A percentile compares a stretch with the other conserved stretches of the same genome.
phyloP scores from a whole-genome alignment of 192 early-diverging fungal genomes.

The Gaertneriomyces semiglobifer region DNA sequence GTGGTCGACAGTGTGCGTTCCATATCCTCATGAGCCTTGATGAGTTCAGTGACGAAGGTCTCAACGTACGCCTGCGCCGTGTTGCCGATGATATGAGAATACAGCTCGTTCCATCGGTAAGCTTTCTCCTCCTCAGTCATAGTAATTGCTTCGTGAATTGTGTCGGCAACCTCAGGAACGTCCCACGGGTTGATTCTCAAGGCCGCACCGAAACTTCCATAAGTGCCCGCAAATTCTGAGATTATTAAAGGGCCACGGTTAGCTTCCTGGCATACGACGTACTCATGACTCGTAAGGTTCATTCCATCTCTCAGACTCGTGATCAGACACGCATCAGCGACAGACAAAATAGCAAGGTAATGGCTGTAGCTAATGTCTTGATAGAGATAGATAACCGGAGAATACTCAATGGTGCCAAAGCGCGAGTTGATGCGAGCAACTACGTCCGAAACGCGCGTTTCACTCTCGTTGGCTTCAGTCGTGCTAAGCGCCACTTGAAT shows the following conservation, averaged over 20 bases:
- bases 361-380: conserved; percentile 55
- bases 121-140: conserved; percentile 48
- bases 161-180: conserved; percentile 39
- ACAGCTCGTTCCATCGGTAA: conserved; percentile 49
- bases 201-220: conserved; percentile 54
- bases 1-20: conserved; percentile 29
- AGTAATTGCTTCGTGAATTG: conserved; percentile 42
- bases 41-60: conserved; percentile 38
- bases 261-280: conserved; percentile 52
- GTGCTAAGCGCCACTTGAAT: conserved; percentile 94
- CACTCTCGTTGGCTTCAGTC: conserved; percentile 83
- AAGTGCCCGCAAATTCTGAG: conserved; percentile 59
- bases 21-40: conserved; percentile 39
- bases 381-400: conserved; percentile 76
- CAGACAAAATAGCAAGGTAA: conserved; percentile 50
- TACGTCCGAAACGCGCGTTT: conserved; percentile 82
- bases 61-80: conserved; percentile 49
- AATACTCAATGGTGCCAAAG: conserved; percentile 86
- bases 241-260: conserved; percentile 54
- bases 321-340: conserved; percentile 59
- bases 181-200: conserved; percentile 61
- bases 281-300: conserved; percentile 61
- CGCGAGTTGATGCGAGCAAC: conserved; percentile 89
- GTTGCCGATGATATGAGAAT: conserved; percentile 37
- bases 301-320: conserved; percentile 57